phyloP scores from a whole-genome alignment of 495 filamentous ascomycete species.

The Penicillium atrosanguineum region DNA sequence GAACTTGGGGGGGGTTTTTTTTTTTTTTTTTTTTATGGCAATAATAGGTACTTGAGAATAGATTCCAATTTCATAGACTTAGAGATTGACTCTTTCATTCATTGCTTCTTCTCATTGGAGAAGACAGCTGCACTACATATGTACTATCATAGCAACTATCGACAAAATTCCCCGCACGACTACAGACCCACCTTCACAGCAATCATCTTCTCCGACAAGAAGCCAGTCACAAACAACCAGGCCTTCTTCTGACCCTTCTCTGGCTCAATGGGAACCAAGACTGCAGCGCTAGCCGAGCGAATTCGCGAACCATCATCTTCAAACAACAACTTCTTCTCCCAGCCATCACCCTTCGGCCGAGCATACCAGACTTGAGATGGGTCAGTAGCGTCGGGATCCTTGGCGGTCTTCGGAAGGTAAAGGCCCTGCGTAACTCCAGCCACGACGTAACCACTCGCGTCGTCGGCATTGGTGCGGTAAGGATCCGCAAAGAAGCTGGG shows the following conservation, averaged over 20 bases:
- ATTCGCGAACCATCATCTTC: constrained; percentile 57
- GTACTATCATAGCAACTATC: background rate
- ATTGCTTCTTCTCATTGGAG: background rate
- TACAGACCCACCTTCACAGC: constrained; percentile 55
- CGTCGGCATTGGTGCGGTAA: constrained; percentile 27
- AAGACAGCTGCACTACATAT: background rate
- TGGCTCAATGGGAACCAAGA: constrained; percentile 52
- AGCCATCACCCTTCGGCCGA: constrained; percentile 24
- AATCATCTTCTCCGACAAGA: constrained; percentile 50
- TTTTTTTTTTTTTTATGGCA: background rate
- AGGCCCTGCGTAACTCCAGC: constrained; percentile 45
- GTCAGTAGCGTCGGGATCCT: constrained; percentile 39
- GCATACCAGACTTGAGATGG: constrained; percentile 50
- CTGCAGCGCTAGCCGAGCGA: constrained; percentile 49
- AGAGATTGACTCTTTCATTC: background rate
- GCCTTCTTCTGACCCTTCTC: constrained; percentile 40
- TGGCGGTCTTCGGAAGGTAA: constrained; percentile 29
- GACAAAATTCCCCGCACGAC: background rate
- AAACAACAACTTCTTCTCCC: constrained; percentile 51
- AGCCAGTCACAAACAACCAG: constrained; percentile 59
- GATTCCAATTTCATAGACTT: no score
- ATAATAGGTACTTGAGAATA: background rate
- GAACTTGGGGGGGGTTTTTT: background rate
- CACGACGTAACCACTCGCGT: constrained; percentile 56
- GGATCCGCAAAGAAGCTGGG: constrained; percentile 54